phyloP scores from a whole-genome alignment of 371 early-diverging fungal species.

The Mortierella sp. region DNA sequence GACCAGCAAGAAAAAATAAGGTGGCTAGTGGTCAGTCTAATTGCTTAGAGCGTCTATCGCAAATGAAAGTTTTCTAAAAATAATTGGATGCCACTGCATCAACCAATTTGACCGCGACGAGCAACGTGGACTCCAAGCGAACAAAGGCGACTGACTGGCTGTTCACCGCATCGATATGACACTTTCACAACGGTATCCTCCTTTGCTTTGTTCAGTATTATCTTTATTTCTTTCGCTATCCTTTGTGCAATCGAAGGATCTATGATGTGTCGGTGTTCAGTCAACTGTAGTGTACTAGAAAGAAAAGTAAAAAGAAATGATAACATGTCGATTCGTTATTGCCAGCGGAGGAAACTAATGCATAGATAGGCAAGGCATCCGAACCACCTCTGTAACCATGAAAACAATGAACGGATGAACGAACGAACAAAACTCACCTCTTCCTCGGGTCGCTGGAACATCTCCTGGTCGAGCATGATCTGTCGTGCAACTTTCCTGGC shows the following conservation, averaged over 20 bases:
- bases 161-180: not conserved
- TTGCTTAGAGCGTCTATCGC: not conserved
- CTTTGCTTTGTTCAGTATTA: not conserved
- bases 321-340: slow-evolving; percentile 2
- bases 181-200: not conserved
- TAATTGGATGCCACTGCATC: not conserved
- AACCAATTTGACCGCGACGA: not conserved
- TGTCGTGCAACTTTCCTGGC: slow-evolving; percentile 51
- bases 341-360: not conserved
- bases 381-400: not conserved
- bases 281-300: slow-evolving; percentile 43
- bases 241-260: not conserved
- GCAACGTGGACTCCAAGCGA: not conserved
- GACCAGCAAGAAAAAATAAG: not conserved
- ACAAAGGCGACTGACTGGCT: not conserved
- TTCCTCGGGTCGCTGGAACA: slow-evolving; percentile 24
- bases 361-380: not conserved
- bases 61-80: not conserved
- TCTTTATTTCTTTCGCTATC: not conserved
- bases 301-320: not conserved
- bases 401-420: not conserved
- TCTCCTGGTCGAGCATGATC: slow-evolving; percentile 35
- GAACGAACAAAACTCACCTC: slow-evolving; percentile 24
- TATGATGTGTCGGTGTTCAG: not conserved
- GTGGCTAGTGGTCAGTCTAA: not conserved